phyloP scores from a whole-genome alignment of 345 rosid species.

The Raphanus raphanistrum region DNA sequence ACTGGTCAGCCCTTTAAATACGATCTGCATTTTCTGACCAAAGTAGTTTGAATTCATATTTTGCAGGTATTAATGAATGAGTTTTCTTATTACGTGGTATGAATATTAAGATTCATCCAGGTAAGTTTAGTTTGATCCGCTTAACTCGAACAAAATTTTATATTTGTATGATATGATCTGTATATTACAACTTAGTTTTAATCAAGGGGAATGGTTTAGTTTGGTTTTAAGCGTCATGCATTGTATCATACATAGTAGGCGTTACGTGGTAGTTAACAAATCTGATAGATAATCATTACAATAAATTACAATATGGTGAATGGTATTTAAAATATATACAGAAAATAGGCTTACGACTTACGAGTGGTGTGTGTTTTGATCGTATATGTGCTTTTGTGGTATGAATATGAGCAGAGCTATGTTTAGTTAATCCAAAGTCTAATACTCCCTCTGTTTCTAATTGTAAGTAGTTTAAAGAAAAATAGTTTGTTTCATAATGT shows the following conservation, averaged over 20 bases:
- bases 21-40: constrained; percentile 3
- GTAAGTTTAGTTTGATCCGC: not conserved
- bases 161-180: not conserved
- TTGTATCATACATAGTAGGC: constrained; percentile 21
- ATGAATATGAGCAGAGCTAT: not conserved
- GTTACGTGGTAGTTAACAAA: constrained; percentile 39
- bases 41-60: not conserved
- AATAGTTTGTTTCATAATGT: no score
- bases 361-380: no score
- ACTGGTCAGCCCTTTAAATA: constrained; percentile 23
- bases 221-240: constrained; percentile 26
- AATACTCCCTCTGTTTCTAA: no score
- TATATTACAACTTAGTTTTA: not conserved
- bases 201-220: constrained; percentile 12
- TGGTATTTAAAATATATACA: not conserved
- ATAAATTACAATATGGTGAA: constrained; percentile 2
- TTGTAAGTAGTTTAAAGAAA: no score
- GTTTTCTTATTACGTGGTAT: no score
- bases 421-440: not conserved
- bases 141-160: not conserved
- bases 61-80: not conserved
- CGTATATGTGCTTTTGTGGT: no score
- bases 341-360: no score
- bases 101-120: no score
- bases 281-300: not conserved